Base-by-base conservation (phyloP, 192 early-diverging fungal genomes). In the Diversispora eburnea region DNA sequence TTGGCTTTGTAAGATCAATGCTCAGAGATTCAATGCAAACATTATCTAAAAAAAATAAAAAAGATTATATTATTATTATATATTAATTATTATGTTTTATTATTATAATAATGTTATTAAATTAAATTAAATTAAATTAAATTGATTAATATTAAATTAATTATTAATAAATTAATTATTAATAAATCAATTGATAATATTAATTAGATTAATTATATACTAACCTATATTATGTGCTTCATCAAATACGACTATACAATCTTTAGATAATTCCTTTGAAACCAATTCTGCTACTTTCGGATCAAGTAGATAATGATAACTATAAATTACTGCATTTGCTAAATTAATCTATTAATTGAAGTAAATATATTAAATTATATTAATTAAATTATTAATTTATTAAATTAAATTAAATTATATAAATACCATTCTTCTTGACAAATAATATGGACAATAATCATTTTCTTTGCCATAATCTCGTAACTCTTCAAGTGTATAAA, bases 211-310 rank as follows among this genome's bases (percentile, higher is more conserved):
- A 75, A 49, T 4, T 9, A 46, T 17, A 51, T 59, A 22, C 25
- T 22, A 80, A 94, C 92, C 97, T 71, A 99, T 98, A 77, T 99
- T 98, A 84, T 99, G 96, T 1, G 98, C 98, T 78, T 99, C 98
- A 82, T 99, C 98, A 84, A 99, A 99, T 0, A 99, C 92, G n/a
- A 99, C 91, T 62, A 99, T 98, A 48, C 91, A 90, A 60, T 98
- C 93, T 78, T 91, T 93, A 46, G 92, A 91, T 62, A 99, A 74
- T 77, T 98, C 97, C 80, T 92, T 94, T 5, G 96, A 98, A 43
- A 99, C 94, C 64, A 98, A 76, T 51, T 98, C 96, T 6, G 98
- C 98, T 3, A 99, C 96, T 82, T 99, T 99, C 20, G 98, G 98
- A 79, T 99, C 98, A n/a, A 99, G 83, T 83, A 99, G 87, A 76